These are phyloP conservation scores for Penicillium bovifimosum DNA, from an alignment of 495 filamentous ascomycete genomes.

Conservation along the genomic window DNA sequence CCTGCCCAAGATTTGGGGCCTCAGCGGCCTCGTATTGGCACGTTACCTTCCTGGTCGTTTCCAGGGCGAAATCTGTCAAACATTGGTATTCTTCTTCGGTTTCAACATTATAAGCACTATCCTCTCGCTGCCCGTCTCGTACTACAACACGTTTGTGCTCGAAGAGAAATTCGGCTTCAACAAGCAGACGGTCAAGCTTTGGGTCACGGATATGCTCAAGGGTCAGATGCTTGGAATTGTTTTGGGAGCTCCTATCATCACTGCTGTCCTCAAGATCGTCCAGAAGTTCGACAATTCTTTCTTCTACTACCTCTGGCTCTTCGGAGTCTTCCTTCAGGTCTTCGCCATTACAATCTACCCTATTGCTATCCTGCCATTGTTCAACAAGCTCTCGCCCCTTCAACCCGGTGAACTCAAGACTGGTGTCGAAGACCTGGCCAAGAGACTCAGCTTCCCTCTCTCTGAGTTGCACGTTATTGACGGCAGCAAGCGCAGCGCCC, in stretches of 20 bases:
- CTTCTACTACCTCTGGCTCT: slow-evolving; percentile 97
- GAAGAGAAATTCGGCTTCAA: slow-evolving; percentile 99
- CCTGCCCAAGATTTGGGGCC: slow-evolving; percentile 81
- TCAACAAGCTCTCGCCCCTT: slow-evolving; percentile 96
- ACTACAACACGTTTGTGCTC: slow-evolving; percentile 91
- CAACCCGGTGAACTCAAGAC: slow-evolving; percentile 82
- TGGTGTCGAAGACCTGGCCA: slow-evolving; percentile 77
- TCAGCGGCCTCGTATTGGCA: slow-evolving; percentile 68
- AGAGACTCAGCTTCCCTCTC: slow-evolving; percentile 83
- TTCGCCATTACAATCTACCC: slow-evolving; percentile 96
- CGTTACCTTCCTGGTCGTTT: slow-evolving; percentile 70
- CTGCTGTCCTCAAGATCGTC: slow-evolving; percentile 84
- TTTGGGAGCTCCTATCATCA: slow-evolving; percentile 79
- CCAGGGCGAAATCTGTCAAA: slow-evolving; percentile 89
- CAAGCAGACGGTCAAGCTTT: slow-evolving; percentile 87
- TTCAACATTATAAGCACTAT: slow-evolving; percentile 77
- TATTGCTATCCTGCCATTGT: slow-evolving; percentile 86
- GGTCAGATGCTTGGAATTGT: slow-evolving; percentile 73
- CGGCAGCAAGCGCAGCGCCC: slow-evolving; percentile 92
- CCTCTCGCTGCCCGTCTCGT: slow-evolving; percentile 70
- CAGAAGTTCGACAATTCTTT: slow-evolving; percentile 86
- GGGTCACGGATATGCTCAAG: slow-evolving; percentile 89
- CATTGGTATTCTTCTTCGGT: slow-evolving; percentile 82
- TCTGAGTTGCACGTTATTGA: slow-evolving; percentile 92
- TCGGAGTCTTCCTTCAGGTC: slow-evolving; percentile 78